A percentile compares a stretch with the other conserved stretches of the same genome.
These are phyloP conservation scores for Nicotiana tabacum DNA, from an alignment of 257 asterid genomes.

Conservation along the genomic window DNA sequence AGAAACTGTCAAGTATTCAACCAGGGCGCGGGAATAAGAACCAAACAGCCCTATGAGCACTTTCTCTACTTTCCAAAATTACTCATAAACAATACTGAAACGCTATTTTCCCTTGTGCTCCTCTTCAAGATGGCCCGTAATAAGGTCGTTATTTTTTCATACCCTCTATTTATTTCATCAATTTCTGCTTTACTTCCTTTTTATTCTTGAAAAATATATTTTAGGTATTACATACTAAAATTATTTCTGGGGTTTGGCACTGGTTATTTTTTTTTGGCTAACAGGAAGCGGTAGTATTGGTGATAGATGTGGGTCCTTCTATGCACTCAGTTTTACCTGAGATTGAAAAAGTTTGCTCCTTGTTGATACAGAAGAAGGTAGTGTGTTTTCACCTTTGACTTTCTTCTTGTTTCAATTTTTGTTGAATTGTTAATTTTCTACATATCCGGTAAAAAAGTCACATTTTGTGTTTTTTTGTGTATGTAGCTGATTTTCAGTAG, in stretches of 20 bases:
- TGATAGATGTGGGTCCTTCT: slow-evolving; percentile 90
- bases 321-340: slow-evolving; percentile 80
- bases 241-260: not conserved
- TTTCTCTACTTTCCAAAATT: not conserved
- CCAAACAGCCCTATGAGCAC: not conserved
- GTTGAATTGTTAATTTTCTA: not conserved
- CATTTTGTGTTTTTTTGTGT: slow-evolving; percentile 5
- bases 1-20: not conserved
- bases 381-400: not conserved
- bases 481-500: slow-evolving; percentile 70
- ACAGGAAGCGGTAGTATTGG: slow-evolving; percentile 77
- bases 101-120: not conserved
- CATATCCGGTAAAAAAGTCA: not conserved
- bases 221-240: not conserved
- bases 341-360: slow-evolving; percentile 72
- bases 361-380: slow-evolving; percentile 88
- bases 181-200: not conserved
- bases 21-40: slow-evolving; percentile 20
- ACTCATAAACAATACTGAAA: no score
- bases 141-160: slow-evolving; percentile 25
- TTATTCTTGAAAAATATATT: not conserved
- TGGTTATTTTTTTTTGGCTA: not conserved
- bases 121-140: slow-evolving; percentile 62
- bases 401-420: not conserved
- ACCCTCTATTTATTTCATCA: not conserved